phyloP scores from a whole-genome alignment of 768 basidiomycete genomes.

The Suillus subluteus region DNA sequence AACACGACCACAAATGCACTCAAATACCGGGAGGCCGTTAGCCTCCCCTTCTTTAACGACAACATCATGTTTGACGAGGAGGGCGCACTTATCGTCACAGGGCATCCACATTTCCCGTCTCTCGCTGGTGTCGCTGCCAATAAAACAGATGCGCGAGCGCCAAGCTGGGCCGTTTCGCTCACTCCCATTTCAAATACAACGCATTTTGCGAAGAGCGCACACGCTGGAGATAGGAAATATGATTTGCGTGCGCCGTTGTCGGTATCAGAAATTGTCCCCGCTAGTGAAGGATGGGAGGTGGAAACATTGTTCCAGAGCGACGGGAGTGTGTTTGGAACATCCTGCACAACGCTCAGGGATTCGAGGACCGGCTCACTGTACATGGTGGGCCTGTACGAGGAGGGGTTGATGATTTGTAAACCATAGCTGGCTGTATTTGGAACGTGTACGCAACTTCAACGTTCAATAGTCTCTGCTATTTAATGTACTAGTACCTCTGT shows the following conservation, averaged over 20 bases:
- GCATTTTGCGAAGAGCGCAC: background rate
- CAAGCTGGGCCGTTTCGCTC: constrained; percentile 65
- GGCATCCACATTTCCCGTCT: constrained; percentile 67
- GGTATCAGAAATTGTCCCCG: constrained; percentile 43
- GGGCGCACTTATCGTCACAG: constrained; percentile 57
- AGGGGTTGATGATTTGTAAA: constrained; percentile 56
- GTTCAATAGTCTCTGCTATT: background rate
- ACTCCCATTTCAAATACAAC: constrained; percentile 20
- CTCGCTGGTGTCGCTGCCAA: constrained; percentile 49
- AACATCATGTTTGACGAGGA: constrained; percentile 59
- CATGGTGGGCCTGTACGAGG: constrained; percentile 60
- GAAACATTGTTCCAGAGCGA: constrained; percentile 77
- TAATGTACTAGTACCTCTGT: background rate
- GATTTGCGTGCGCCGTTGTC: constrained; percentile 55
- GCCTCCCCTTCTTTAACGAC: constrained; percentile 63
- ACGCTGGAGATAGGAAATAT: constrained; percentile 25
- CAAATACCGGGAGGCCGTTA: constrained; percentile 39
- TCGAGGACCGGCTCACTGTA: constrained; percentile 51
- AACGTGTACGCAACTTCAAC: background rate
- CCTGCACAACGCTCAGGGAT: constrained; percentile 58
- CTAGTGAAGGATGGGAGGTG: constrained; percentile 43
- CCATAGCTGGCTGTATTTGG: constrained; percentile 22
- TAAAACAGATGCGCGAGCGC: constrained; percentile 42
- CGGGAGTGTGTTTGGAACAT: constrained; percentile 60
- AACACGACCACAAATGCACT: constrained; percentile 49